phyloP scores from a whole-genome alignment of 2,329 filamentous ascomycete genomes.

The Lachnellula occidentalis region DNA sequence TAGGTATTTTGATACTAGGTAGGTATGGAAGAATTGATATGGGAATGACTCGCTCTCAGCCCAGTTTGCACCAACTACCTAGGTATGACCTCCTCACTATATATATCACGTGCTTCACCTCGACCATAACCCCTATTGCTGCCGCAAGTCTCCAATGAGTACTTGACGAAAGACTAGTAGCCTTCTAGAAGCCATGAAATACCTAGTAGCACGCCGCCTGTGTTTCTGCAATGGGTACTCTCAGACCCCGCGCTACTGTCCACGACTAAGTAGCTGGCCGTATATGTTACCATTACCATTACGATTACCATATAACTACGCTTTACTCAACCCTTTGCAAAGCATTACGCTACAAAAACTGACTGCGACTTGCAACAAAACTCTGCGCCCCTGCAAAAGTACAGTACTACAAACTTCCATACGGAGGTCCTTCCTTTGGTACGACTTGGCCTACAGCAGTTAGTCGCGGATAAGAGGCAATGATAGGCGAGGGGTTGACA shows the following conservation, averaged over 20 bases:
- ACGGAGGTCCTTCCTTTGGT: not conserved
- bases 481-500: slow-evolving; percentile 1
- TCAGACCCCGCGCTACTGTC: too few relatives aligned
- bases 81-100: not conserved
- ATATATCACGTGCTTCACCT: not conserved
- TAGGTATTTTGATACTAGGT: too few relatives aligned
- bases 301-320: not conserved
- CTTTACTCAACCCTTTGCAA: slow-evolving; percentile 2
- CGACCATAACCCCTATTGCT: not conserved
- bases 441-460: not conserved
- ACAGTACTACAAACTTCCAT: not conserved
- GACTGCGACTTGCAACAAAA: slow-evolving; percentile 22
- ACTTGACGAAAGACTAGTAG: not conserved
- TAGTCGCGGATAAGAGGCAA: not conserved
- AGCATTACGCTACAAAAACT: slow-evolving; percentile 21
- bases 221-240: too few relatives aligned
- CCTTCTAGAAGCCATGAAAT: too few relatives aligned
- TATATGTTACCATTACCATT: too few relatives aligned
- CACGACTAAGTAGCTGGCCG: too few relatives aligned
- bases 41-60: too few relatives aligned
- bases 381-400: not conserved
- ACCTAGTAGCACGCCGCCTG: too few relatives aligned
- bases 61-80: too few relatives aligned
- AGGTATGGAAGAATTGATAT: too few relatives aligned
- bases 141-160: not conserved